Conservation (phyloP, 2,329 filamentous ascomycete genomes). For the Aspergillus versicolor region DNA sequence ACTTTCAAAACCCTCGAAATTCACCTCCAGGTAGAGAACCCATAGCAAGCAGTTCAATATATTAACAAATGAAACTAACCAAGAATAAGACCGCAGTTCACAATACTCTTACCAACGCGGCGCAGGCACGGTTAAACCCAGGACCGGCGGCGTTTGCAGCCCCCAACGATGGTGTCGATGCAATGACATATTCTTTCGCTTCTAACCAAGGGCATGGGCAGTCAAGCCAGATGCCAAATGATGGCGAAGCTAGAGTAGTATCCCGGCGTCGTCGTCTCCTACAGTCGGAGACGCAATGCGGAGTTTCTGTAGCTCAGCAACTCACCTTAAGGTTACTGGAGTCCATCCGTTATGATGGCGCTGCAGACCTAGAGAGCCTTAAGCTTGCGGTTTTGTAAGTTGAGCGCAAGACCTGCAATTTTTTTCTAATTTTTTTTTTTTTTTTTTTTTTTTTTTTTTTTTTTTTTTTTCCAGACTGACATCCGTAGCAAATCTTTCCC, state of each 20-base stretch:
- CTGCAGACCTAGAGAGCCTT: conserved; percentile 39
- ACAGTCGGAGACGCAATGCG: conserved; percentile 36
- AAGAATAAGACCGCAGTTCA: conserved; percentile 25
- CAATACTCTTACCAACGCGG: conserved; percentile 13
- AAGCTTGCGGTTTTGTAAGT: conserved; percentile 52
- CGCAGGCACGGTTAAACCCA: not conserved
- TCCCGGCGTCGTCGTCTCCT: conserved; percentile 38
- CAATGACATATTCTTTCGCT: not conserved
- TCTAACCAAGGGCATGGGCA: conserved; percentile 12
- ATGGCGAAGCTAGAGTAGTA: conserved; percentile 23
- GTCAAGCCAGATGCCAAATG: conserved; percentile 10
- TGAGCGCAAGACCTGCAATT: not conserved
- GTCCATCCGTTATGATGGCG: conserved; percentile 36
- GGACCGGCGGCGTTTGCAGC: not conserved
- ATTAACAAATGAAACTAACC: conserved; percentile 17
- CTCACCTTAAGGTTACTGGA: conserved; percentile 34
- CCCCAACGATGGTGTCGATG: not conserved
- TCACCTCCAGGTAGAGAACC: conserved; percentile 32
- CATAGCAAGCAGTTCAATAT: not conserved
- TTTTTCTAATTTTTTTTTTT: not conserved
- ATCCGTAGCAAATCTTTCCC: conserved; percentile 44
- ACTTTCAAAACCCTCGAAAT: conserved; percentile 24
- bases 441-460: not conserved
- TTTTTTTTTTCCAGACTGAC: conserved; percentile 3
- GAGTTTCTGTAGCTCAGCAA: conserved; percentile 25